Evolutionary conservation across 345 rosid genomes (phyloP).

Genomic region (Boechera retrofracta): DNA sequence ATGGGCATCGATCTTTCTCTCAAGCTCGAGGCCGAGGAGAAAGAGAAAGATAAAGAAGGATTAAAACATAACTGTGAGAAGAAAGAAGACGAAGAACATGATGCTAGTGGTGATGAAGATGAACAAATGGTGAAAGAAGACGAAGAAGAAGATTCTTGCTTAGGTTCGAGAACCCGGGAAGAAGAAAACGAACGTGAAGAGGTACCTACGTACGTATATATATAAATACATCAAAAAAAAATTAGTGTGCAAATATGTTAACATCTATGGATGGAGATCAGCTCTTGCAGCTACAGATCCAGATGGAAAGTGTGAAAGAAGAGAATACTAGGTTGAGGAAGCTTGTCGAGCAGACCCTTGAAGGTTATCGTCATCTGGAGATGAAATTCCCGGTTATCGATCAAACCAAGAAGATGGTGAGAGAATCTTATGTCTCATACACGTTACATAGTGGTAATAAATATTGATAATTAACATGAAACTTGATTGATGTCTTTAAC

Average conservation of each 20-base stretch:
- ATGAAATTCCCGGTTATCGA: conserved; percentile 42
- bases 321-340: conserved; percentile 43
- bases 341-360: conserved; percentile 45
- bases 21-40: conserved; percentile 23
- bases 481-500: neutral
- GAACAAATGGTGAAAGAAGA: conserved; percentile 21
- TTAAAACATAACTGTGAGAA: conserved; percentile 31
- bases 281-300: conserved; percentile 44
- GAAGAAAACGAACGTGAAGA: conserved; percentile 45
- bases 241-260: conserved; percentile 16
- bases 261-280: conserved; percentile 28
- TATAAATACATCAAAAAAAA: neutral
- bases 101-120: conserved; percentile 24
- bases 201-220: conserved; percentile 24
- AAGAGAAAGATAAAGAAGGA: conserved; percentile 30
- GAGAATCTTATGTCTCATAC: conserved; percentile 11
- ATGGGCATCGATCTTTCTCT: conserved; percentile 44
- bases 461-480: neutral
- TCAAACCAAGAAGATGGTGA: conserved; percentile 37
- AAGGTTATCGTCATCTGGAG: conserved; percentile 46
- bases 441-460: neutral
- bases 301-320: conserved; percentile 46
- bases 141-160: conserved; percentile 22
- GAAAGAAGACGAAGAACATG: conserved; percentile 19
- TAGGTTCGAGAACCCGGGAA: conserved; percentile 26